Evolutionary conservation across 139 green algal genomes (phyloP), one percentile per base, ranked within the genome.

Genomic region (Trebouxia sp.): DNA sequence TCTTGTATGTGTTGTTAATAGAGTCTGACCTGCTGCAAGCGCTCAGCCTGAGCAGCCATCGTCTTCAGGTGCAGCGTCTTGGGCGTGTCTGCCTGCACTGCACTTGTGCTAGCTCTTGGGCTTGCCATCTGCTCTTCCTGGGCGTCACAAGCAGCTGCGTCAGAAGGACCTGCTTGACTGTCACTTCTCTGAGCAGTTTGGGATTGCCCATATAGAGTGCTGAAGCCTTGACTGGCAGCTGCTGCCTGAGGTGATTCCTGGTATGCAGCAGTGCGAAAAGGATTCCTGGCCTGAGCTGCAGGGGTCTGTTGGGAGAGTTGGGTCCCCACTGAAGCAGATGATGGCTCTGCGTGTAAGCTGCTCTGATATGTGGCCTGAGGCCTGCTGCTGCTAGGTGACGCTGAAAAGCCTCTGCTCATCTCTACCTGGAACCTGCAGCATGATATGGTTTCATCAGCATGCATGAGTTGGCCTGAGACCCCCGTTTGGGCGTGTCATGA

Each of bases 31-130:
- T 77, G 42, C 41, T 56, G 12, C 39, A 77, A 22, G 4, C 43
- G 41, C 69, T 77, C 69, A 41, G 69, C 42, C 69, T 77, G 42
- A 38, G 69, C 69, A 8, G 26, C 69, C 69, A 77, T 38, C 5
- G 43, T n/a, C 39, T 53, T 77, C 26, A 77, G n/a, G 28, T 37
- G 22, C 69, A 56, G 41, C 24, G 69, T 77, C 69, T 77, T 77
- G 24, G 69, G 69, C 9, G 69, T 77, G 41, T 77, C 69, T 24
- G 39, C 42, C n/a, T 7, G 9, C 20, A 4, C 41, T 41, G 41
- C 10, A 17, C 69, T 41, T 37, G 26, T 24, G 26, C 7, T 32
- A 15, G 69, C 38, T 12, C 17, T 56, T 53, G 47, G 47, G 47
- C 47, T 53, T 53, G 14, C 3, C 47, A 14, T 17, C 15, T 53